A percentile compares a stretch with the other conserved stretches of the same genome.
These are phyloP conservation scores for Amauroascus niger DNA, from an alignment of 2,329 filamentous ascomycete genomes.

Conservation along the genomic window DNA sequence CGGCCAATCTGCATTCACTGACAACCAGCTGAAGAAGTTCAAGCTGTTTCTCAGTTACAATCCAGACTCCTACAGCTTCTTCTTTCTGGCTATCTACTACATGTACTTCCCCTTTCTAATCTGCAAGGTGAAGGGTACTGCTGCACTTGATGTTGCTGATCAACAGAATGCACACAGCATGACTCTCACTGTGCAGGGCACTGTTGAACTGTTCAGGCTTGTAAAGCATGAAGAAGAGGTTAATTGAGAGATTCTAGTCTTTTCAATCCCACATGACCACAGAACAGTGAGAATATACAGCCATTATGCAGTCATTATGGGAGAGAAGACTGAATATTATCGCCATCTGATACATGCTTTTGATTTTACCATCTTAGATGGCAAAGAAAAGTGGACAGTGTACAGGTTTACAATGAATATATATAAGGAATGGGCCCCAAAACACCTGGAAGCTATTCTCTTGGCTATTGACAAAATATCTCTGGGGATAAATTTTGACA, in stretches of 20 bases:
- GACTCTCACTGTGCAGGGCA: slow-evolving; percentile 29
- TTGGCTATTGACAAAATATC: slow-evolving; percentile 28
- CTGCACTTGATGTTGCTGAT: slow-evolving; percentile 23
- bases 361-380: slow-evolving; percentile 26
- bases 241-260: slow-evolving; percentile 19
- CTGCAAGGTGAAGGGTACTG: slow-evolving; percentile 21
- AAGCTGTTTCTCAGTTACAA: slow-evolving; percentile 18
- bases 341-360: slow-evolving; percentile 30
- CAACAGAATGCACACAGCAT: slow-evolving; percentile 26
- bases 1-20: slow-evolving; percentile 26
- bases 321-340: slow-evolving; percentile 12
- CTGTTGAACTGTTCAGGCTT: slow-evolving; percentile 34
- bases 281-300: slow-evolving; percentile 21
- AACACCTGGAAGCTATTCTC: slow-evolving; percentile 31
- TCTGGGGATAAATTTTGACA: slow-evolving; percentile 13
- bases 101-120: slow-evolving; percentile 25
- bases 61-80: neutral
- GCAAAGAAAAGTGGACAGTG: no score
- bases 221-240: slow-evolving; percentile 15
- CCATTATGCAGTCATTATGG: slow-evolving; percentile 19
- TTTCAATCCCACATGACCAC: slow-evolving; percentile 21
- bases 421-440: slow-evolving; percentile 31
- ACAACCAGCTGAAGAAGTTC: slow-evolving; percentile 23
- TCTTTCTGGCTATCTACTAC: slow-evolving; percentile 5
- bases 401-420: slow-evolving; percentile 33